Base-by-base conservation (phyloP, 2,329 filamentous ascomycete species). In the Trichoderma oligosporum region DNA sequence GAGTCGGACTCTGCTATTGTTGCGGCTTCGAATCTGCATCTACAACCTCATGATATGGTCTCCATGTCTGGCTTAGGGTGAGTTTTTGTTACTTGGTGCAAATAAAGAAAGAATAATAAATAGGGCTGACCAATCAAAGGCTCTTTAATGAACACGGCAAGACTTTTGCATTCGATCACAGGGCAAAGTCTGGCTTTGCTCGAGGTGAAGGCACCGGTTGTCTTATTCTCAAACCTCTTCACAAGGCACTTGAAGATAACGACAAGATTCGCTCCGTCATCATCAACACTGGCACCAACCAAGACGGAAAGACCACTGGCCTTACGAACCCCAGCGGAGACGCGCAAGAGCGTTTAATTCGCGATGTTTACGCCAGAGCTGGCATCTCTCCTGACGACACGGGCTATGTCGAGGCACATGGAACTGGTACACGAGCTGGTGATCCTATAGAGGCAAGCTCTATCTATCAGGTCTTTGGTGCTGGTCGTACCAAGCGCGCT, bases 131-230 rank as follows among this genome's bases (percentile, higher is more conserved):
- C 2, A 18, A 9, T 14, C 1, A 8, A 24, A 65, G 65, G 6
- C 60, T 63, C 46, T 74, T 84, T 22, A 80, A 78, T 1, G 75
- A 80, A 27, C 74, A 76, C 0, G 80, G 80, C 1, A 73, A 76
- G 35, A 82, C 77, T 12, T 76, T 75, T 48, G 79, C 79, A 36
- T 62, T 65, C 29, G 60, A 71, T 62, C 60, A 68, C 58, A 47
- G 65, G 56, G 66, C 65, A 47, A 44, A 66, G 18, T 62, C 27
- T 36, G 85, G 85, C 0, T 88, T 84, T 62, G 82, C 78, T 0
- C 77, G 84, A 8, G 84, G 82, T 7, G 84, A 87, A 62, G 84
- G 82, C 4, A 76, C 78, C 18, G 81, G 73, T 6, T 73, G 79
- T 48, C 62, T 87, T 3, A 66, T 85, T 9, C 65, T 87, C 11